Percentiles rank a stretch among this genome's conserved stretches.
These are phyloP conservation scores for Farysia itapuensis DNA, from an alignment of 1,284 basidiomycete genomes.

Conservation along the genomic window DNA sequence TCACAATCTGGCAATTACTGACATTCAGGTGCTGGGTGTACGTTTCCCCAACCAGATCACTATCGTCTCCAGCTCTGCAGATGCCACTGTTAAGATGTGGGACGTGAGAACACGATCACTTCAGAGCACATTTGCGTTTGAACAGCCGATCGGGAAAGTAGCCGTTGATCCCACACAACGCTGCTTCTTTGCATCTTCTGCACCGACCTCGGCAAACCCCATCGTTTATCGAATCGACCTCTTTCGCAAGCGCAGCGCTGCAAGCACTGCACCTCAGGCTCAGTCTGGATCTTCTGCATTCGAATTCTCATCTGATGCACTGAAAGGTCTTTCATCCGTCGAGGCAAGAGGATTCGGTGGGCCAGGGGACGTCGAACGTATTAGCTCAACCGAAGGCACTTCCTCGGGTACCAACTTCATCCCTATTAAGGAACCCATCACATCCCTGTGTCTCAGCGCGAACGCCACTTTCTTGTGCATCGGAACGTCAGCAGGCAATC, in stretches of 20 bases:
- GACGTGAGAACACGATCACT: conserved; percentile 74
- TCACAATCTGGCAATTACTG: conserved; percentile 85
- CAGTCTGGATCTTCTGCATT: conserved; percentile 3
- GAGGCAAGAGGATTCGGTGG: conserved; percentile 16
- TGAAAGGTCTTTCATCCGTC: conserved; percentile 10
- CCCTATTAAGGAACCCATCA: conserved; percentile 62
- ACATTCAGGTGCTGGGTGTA: conserved; percentile 77
- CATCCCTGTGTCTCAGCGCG: conserved; percentile 73
- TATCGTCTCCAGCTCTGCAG: conserved; percentile 77
- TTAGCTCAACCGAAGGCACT: neutral
- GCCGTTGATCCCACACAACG: conserved; percentile 82
- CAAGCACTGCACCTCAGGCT: neutral
- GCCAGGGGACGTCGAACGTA: neutral
- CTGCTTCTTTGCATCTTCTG: conserved; percentile 75
- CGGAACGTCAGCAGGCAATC: conserved; percentile 63
- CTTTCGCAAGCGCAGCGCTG: conserved; percentile 64
- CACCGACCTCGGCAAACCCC: conserved; percentile 61
- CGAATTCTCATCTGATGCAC: conserved; percentile 25
- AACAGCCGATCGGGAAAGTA: conserved; percentile 70
- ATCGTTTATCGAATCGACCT: conserved; percentile 79
- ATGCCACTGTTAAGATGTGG: conserved; percentile 94
- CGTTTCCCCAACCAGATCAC: conserved; percentile 72
- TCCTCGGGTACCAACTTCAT: conserved; percentile 20
- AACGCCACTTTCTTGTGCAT: conserved; percentile 67
- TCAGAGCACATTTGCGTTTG: conserved; percentile 79